These are phyloP conservation scores for Cystobasidium slooffiae DNA, from an alignment of 1,284 basidiomycete species.

Conservation along the genomic window DNA sequence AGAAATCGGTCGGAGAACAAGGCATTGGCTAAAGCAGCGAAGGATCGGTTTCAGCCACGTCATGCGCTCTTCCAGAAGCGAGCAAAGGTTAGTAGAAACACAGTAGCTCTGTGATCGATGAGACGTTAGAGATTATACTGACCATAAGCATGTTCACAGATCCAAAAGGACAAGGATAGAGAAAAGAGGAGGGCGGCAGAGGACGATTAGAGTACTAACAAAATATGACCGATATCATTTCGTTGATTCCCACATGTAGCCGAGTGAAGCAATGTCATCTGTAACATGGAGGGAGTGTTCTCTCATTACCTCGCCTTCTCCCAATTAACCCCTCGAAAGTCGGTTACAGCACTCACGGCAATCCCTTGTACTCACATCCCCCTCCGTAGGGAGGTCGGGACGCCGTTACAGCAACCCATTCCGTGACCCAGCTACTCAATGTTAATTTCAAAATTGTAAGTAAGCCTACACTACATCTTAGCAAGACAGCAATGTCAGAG, in stretches of 20 bases:
- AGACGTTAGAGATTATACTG: background rate
- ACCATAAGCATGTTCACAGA: background rate
- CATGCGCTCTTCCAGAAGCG: conserved; percentile 83
- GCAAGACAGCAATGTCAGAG: too few relatives aligned
- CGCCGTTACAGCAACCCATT: too few relatives aligned
- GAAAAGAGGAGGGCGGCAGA: conserved; percentile 36
- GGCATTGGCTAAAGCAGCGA: conserved; percentile 70
- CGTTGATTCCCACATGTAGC: background rate
- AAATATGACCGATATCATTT: too few relatives aligned
- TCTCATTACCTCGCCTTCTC: too few relatives aligned
- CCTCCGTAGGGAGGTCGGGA: too few relatives aligned
- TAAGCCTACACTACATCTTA: too few relatives aligned
- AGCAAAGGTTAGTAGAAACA: conserved; percentile 63
- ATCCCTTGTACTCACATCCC: too few relatives aligned
- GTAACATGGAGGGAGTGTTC: too few relatives aligned
- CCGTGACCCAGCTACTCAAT: too few relatives aligned
- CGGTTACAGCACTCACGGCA: too few relatives aligned
- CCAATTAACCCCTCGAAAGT: too few relatives aligned
- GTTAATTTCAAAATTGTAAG: too few relatives aligned
- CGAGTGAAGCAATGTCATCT: background rate
- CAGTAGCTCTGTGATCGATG: background rate
- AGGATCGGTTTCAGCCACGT: conserved; percentile 58
- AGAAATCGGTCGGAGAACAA: conserved; percentile 61
- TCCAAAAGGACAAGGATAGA: conserved; percentile 39
- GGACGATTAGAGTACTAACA: conserved; percentile 1